Evolutionary conservation across 2,329 filamentous ascomycete genomes (phyloP).

Genomic region (Penicillium aurantiogriseum): DNA sequence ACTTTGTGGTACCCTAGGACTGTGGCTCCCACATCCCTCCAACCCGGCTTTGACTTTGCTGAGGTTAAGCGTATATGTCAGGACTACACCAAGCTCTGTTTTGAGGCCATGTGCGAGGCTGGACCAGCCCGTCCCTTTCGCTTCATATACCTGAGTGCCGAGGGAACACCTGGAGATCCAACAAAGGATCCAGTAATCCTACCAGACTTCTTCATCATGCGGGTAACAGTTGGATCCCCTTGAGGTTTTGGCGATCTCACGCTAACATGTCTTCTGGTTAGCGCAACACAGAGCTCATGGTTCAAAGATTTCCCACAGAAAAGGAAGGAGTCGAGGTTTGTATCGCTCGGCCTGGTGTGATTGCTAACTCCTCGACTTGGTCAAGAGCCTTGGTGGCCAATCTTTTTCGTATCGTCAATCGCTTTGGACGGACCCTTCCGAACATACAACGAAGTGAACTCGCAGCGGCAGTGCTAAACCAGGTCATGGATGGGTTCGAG

Average conservation of each 20-base stretch:
- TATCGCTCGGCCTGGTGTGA: slow-evolving; percentile 11
- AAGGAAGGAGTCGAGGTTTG: slow-evolving; percentile 3
- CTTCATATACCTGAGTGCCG: slow-evolving; percentile 54
- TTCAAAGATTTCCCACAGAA: slow-evolving; percentile 1
- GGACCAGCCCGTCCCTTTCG: slow-evolving; percentile 38
- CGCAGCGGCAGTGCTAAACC: slow-evolving; percentile 8
- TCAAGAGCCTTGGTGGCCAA: slow-evolving; percentile 1
- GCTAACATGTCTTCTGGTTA: neutral
- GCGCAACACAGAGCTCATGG: slow-evolving; percentile 14
- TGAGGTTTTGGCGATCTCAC: neutral
- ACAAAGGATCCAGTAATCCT: slow-evolving; percentile 37
- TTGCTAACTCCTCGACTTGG: slow-evolving; percentile 7
- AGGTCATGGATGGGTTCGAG: slow-evolving; percentile 8
- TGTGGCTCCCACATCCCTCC: slow-evolving; percentile 24
- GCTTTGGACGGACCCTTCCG: slow-evolving; percentile 4
- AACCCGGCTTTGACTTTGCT: slow-evolving; percentile 36
- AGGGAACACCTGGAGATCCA: slow-evolving; percentile 46
- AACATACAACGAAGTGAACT: slow-evolving; percentile 7
- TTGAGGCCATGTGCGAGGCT: slow-evolving; percentile 39
- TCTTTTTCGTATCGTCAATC: neutral
- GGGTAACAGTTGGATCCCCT: neutral
- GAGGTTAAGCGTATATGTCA: slow-evolving; percentile 45
- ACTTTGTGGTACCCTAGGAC: slow-evolving; percentile 1
- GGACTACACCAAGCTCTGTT: slow-evolving; percentile 35
- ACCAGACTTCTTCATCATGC: slow-evolving; percentile 14